These are phyloP conservation scores for Lactarius hengduanensis DNA, from an alignment of 768 basidiomycete genomes.

Conservation along the genomic window DNA sequence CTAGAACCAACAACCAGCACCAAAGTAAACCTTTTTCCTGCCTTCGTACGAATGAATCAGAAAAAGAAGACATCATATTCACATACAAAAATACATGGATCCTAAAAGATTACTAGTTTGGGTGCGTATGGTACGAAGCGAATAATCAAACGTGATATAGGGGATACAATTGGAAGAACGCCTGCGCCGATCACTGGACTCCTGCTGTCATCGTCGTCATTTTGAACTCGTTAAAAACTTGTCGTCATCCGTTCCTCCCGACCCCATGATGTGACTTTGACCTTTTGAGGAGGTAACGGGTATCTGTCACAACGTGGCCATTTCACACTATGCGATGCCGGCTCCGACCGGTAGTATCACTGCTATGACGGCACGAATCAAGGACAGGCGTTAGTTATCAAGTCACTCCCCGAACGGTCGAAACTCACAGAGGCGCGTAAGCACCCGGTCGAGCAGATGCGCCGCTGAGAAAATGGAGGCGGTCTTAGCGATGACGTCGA, in stretches of 20 bases:
- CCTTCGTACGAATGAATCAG: background rate
- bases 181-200: background rate
- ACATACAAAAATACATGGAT: background rate
- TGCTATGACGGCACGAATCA: constrained; percentile 11
- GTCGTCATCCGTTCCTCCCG: background rate
- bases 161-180: background rate
- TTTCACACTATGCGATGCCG: constrained; percentile 18
- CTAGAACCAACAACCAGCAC: constrained; percentile 6
- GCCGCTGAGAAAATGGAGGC: constrained; percentile 16
- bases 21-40: background rate
- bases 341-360: constrained; percentile 17
- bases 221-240: background rate
- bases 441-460: constrained; percentile 16
- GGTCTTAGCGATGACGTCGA: background rate
- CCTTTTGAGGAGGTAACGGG: background rate
- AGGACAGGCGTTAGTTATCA: too few relatives aligned
- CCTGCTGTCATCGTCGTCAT: background rate
- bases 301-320: background rate
- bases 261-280: background rate
- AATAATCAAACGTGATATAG: background rate
- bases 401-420: background rate
- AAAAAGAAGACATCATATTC: background rate
- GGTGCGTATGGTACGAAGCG: background rate
- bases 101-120: background rate
- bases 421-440: constrained; percentile 13